Base-by-base conservation (phyloP, 352 stramenopile genomes). In the Globisporangium cederbergense region DNA sequence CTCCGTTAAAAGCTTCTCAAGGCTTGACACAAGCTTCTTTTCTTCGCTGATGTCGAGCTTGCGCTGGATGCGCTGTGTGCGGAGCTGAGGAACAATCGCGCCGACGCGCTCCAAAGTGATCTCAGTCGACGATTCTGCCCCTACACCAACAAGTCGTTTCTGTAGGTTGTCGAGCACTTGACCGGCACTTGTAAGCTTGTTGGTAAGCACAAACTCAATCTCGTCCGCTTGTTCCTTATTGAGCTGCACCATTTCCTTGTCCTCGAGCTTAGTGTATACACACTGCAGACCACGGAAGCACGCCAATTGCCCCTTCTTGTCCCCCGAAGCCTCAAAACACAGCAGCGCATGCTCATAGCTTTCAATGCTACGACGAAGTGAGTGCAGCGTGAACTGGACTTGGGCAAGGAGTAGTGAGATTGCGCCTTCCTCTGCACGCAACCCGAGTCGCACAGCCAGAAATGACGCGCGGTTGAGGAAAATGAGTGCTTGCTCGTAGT, bases 101-200 rank as follows among this genome's bases (percentile, higher is more conserved):
- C 81, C 77, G 2, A 94, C 80, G 18, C 86, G 77, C 49, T 94
- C 86, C 1, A 91, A 65, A 0, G 66, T 70, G 25, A 91, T 81
- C 62, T 86, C 71, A 11, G 74, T 81, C n/a, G 78, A 84, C 1
- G 79, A 82, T 67, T 89, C 73, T 3, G 81, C 86, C 16, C 81
- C 81, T 7, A 80, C 74, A 4, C 83, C 81, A 2, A 91, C 80
- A 2, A 91, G 77, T 16, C 79, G 70, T 53, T 80, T 65, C 47
- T 90, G 78, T 4, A 93, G 67, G 2, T 70, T 57, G 22, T 76
- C 64, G 6, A 92, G 74, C 58, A 76, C 63, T 8, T 71, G 54
- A n/a, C 56, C 66, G 2, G 74, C 74, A 11, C 64, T 59, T 18
- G 52, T 64, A 9, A 92, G 55, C 30, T 84, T 89, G 22, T 88